Evolutionary conservation across 139 green algal species (phyloP).

Genomic region (Chlorella vulgaris): DNA sequence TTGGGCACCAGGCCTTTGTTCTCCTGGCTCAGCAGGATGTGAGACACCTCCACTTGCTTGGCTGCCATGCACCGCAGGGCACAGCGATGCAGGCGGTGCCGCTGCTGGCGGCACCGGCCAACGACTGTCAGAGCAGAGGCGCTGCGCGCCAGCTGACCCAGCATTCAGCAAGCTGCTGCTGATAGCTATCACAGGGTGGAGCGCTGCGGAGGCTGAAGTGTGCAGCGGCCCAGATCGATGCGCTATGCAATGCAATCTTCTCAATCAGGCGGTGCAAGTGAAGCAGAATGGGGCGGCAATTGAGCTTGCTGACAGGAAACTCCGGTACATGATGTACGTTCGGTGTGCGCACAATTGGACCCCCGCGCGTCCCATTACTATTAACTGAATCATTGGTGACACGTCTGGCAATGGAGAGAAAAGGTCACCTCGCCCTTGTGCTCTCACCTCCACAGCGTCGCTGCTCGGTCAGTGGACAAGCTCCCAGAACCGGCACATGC

Average conservation of each 20-base stretch:
- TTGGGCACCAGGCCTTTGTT: background rate
- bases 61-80: background rate
- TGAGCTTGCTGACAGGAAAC: too few species aligned
- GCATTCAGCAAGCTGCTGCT: background rate
- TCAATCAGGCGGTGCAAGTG: background rate
- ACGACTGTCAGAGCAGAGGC: background rate
- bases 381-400: too few species aligned
- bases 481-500: too few species aligned
- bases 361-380: too few species aligned
- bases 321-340: too few species aligned
- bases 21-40: slow-evolving; percentile 13
- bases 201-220: background rate
- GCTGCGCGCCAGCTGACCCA: background rate
- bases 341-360: too few species aligned
- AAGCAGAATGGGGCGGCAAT: too few species aligned
- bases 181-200: background rate
- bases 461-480: too few species aligned
- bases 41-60: slow-evolving; percentile 21
- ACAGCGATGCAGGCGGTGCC: background rate
- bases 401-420: too few species aligned
- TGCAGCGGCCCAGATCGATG: background rate
- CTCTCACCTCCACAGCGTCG: too few species aligned
- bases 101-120: background rate
- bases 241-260: background rate
- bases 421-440: too few species aligned